phyloP scores from a whole-genome alignment of 768 basidiomycete genomes.

The Kwoniella mangroviensis region DNA sequence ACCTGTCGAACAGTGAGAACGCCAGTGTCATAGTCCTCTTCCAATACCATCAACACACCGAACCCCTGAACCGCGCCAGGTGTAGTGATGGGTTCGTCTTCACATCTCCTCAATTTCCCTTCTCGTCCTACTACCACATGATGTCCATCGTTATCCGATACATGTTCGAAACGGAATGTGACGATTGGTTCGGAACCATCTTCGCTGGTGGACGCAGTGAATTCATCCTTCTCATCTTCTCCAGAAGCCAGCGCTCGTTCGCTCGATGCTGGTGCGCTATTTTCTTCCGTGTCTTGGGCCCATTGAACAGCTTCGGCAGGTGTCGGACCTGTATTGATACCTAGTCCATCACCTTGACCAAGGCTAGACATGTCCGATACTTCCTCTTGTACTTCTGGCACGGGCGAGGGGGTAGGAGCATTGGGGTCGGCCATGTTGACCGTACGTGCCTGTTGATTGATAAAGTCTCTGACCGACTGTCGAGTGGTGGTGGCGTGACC shows the following conservation, averaged over 20 bases:
- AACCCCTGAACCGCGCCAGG: conserved; percentile 83
- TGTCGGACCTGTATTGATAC: conserved; percentile 5
- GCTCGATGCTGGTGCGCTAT: conserved; percentile 29
- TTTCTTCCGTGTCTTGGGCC: conserved; percentile 2
- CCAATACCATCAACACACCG: conserved; percentile 76
- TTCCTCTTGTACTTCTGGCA: conserved; percentile 6
- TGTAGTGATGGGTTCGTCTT: conserved; percentile 83
- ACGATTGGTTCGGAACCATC: conserved; percentile 59
- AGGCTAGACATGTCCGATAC: neutral
- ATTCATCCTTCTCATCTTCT: conserved; percentile 10
- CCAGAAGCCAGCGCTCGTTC: conserved; percentile 15
- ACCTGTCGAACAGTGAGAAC: conserved; percentile 72
- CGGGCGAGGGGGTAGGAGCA: conserved; percentile 44
- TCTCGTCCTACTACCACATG: conserved; percentile 74
- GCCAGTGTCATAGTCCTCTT: conserved; percentile 65
- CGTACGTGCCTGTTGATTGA: conserved; percentile 48
- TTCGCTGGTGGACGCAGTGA: conserved; percentile 6
- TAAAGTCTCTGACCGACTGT: conserved; percentile 39
- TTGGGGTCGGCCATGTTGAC: conserved; percentile 52
- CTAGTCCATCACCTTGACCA: neutral
- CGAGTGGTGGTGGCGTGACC: conserved; percentile 15
- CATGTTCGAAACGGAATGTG: conserved; percentile 71
- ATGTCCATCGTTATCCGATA: conserved; percentile 69
- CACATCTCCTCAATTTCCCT: conserved; percentile 69
- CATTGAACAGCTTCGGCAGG: conserved; percentile 5